A percentile compares a stretch with the other conserved stretches of the same genome.
phyloP scores from a whole-genome alignment of 129 eudicot species.

The Rutidosis leptorrhynchoides region DNA sequence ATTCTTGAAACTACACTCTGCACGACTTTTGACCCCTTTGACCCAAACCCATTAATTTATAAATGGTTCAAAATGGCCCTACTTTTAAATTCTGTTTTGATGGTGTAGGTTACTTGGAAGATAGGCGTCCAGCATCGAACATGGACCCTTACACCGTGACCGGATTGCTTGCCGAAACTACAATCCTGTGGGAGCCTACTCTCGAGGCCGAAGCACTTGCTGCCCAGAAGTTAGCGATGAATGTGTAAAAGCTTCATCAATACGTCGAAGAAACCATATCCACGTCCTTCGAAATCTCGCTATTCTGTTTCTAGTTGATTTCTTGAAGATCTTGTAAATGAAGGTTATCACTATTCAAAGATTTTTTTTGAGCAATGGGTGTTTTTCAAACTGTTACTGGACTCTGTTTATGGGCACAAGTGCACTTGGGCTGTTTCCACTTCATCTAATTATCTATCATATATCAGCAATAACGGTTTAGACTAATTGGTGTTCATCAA shows the following conservation, averaged over 20 bases:
- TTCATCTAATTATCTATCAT: conserved; percentile 12
- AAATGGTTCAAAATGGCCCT: neutral
- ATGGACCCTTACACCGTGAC: conserved; percentile 97
- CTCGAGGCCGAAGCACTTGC: conserved; percentile 99
- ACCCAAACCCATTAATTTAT: neutral
- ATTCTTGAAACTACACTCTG: neutral
- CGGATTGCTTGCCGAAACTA: conserved; percentile 88
- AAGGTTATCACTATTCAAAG: conserved; percentile 33
- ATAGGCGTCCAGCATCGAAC: conserved; percentile 99
- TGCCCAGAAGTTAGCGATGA: conserved; percentile 88
- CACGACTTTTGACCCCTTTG: neutral
- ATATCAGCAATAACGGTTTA: conserved; percentile 24
- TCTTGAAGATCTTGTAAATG: conserved; percentile 56
- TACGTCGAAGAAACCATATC: conserved; percentile 14
- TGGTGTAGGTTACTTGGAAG: conserved; percentile 86
- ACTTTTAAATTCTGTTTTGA: neutral
- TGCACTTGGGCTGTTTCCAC: conserved; percentile 12
- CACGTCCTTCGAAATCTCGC: neutral
- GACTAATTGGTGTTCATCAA: neutral
- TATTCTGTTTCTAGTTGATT: conserved; percentile 38
- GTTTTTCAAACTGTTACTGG: conserved; percentile 21
- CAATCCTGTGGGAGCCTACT: conserved; percentile 90
- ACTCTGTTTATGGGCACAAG: conserved; percentile 26
- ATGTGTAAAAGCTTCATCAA: conserved; percentile 37
- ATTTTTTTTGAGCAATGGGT: conserved; percentile 27